Conservation (phyloP, 176 grass and related monocot genomes). For the Musa itinerans region DNA sequence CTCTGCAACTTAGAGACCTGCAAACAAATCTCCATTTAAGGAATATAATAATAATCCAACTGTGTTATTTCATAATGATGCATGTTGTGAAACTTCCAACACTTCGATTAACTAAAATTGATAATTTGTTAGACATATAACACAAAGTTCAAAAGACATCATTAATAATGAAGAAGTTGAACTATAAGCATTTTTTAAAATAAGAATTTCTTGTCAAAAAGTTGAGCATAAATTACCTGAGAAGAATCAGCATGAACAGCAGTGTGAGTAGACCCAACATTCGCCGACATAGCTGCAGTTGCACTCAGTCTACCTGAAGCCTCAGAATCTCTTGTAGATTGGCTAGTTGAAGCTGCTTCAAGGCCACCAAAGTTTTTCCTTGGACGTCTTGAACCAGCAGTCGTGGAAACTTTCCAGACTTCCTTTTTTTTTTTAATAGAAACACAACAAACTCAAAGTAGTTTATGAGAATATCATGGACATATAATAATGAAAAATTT, state of each 20-base stretch:
- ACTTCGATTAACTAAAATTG: background rate
- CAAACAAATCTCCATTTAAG: constrained; percentile 22
- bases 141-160: too few species aligned
- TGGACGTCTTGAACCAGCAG: constrained; percentile 62
- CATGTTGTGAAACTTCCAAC: background rate
- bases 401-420: constrained; percentile 98
- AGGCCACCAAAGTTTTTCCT: constrained; percentile 61
- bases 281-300: constrained; percentile 35
- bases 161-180: background rate
- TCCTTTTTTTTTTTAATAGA: constrained; percentile 33
- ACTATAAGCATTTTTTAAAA: background rate
- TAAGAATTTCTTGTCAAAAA: background rate
- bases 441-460: background rate
- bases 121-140: background rate
- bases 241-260: constrained; percentile 41
- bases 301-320: constrained; percentile 45
- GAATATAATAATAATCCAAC: background rate
- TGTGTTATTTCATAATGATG: background rate
- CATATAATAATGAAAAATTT: constrained; percentile 4
- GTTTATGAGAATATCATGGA: background rate
- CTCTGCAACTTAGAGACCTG: constrained; percentile 91
- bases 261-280: constrained; percentile 35
- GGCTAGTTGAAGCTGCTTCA: constrained; percentile 65
- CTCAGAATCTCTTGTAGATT: constrained; percentile 65
- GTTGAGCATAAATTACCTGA: constrained; percentile 33